phyloP scores from a whole-genome alignment of 1,139 yeast genomes.

The Nakaseomyces kungkrabaensis region DNA sequence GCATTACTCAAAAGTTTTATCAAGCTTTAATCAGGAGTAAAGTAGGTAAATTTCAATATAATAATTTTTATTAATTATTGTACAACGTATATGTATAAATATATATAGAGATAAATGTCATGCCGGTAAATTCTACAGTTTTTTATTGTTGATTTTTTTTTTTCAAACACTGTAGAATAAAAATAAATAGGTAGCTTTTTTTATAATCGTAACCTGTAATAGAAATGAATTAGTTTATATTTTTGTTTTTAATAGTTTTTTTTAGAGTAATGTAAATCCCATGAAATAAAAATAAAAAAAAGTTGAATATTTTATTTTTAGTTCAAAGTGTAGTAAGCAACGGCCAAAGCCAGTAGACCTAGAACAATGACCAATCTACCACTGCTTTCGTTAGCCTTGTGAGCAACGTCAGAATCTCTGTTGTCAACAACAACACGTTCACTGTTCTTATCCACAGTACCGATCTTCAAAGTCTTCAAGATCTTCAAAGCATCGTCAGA shows the following conservation, averaged over 20 bases:
- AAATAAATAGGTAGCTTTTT: no score
- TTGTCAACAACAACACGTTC: conserved; percentile 17
- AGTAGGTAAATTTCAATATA: no score
- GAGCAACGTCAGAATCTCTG: conserved; percentile 7
- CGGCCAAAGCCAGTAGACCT: conserved; percentile 43
- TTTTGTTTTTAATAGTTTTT: not conserved
- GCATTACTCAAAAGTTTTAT: not conserved
- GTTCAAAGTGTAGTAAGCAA: conserved; percentile 42
- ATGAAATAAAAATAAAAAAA: no score
- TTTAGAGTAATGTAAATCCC: not conserved
- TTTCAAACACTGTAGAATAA: no score
- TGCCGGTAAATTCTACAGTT: not conserved
- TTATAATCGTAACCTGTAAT: no score
- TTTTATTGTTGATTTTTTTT: not conserved
- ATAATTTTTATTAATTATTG: not conserved
- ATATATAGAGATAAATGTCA: not conserved
- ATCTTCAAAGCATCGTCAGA: conserved; percentile 89
- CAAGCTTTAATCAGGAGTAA: no score
- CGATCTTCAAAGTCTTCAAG: conserved; percentile 58
- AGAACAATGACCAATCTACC: conserved; percentile 38
- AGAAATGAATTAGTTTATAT: not conserved
- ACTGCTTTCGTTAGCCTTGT: conserved; percentile 29
- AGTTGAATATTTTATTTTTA: conserved; percentile 6
- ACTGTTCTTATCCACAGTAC: conserved; percentile 44
- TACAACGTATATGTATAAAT: not conserved